Percentiles rank a stretch among this genome's conserved stretches.
Evolutionary conservation across 1,284 basidiomycete species (phyloP).

Genomic region (Pseudozyma sp.): DNA sequence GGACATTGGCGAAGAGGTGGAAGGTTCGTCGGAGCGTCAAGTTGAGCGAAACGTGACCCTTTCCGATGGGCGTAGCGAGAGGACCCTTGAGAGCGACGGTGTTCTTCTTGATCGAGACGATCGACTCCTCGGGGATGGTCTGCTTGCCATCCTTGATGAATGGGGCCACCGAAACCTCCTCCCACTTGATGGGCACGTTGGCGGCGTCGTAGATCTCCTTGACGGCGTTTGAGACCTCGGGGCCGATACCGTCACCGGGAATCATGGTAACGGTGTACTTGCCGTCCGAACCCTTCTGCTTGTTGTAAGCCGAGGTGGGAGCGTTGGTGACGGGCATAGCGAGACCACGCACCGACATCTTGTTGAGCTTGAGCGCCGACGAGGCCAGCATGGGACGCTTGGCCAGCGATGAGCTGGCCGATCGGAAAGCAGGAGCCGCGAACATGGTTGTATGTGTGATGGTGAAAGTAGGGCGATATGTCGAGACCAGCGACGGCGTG

Average conservation of each 20-base stretch:
- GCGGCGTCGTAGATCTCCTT: conserved; percentile 93
- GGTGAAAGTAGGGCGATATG: background rate
- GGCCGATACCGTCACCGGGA: conserved; percentile 94
- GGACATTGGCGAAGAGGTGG: conserved; percentile 97
- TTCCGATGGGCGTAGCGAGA: conserved; percentile 80
- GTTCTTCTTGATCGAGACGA: conserved; percentile 93
- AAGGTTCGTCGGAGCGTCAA: conserved; percentile 96
- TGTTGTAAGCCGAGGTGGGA: conserved; percentile 65
- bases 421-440: conserved; percentile 45
- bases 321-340: conserved; percentile 58
- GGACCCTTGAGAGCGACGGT: conserved; percentile 96
- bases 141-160: conserved; percentile 90
- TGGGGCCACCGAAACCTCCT: conserved; percentile 96
- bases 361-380: conserved; percentile 48
- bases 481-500: conserved; percentile 2
- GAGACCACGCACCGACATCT: conserved; percentile 50
- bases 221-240: conserved; percentile 96
- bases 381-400: conserved; percentile 51
- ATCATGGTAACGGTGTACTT: conserved; percentile 95
- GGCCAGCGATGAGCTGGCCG: conserved; percentile 48
- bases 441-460: conserved; percentile 19
- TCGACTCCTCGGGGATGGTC: conserved; percentile 91
- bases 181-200: conserved; percentile 77
- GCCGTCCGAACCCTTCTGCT: conserved; percentile 72
- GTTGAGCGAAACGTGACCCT: conserved; percentile 98